Evolutionary conservation across 73 alveolate species (phyloP).

Genomic region (Tetrahymena borealis): DNA sequence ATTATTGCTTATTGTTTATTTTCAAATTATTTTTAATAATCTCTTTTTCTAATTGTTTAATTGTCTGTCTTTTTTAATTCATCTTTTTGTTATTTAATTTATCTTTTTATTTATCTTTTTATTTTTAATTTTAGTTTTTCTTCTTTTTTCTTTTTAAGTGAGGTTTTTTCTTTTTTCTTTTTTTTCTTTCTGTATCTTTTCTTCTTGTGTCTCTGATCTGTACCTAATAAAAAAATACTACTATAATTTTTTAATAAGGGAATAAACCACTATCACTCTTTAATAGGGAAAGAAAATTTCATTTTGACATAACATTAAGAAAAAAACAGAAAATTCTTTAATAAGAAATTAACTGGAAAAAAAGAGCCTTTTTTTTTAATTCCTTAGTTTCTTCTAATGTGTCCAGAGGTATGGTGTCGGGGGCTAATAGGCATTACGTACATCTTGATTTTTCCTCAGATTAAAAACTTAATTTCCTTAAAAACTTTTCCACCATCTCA

Average conservation of each 20-base stretch:
- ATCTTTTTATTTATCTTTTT: neutral
- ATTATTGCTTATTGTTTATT: neutral
- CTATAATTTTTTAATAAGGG: neutral
- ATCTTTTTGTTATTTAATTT: neutral
- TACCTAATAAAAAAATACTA: neutral
- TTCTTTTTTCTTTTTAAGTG: neutral
- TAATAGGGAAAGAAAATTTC: neutral
- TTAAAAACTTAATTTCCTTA: neutral
- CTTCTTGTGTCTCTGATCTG: neutral
- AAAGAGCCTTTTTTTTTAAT: neutral
- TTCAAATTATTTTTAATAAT: neutral
- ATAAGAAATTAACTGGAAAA: neutral
- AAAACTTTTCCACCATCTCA: neutral
- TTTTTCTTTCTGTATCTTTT: neutral
- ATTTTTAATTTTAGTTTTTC: neutral
- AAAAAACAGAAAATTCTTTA: neutral
- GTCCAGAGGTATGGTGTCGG: constrained; percentile 1
- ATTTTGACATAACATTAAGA: neutral
- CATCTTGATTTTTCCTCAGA: neutral
- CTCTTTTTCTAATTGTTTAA: neutral
- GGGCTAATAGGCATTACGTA: constrained; percentile 1
- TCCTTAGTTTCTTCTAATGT: neutral
- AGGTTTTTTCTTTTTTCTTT: neutral
- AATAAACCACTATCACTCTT: neutral
- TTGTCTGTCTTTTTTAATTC: neutral